Evolutionary conservation across 2,329 filamentous ascomycete species (phyloP), one percentile per base, ranked within the genome.

Genomic region (Periconia sp.): DNA sequence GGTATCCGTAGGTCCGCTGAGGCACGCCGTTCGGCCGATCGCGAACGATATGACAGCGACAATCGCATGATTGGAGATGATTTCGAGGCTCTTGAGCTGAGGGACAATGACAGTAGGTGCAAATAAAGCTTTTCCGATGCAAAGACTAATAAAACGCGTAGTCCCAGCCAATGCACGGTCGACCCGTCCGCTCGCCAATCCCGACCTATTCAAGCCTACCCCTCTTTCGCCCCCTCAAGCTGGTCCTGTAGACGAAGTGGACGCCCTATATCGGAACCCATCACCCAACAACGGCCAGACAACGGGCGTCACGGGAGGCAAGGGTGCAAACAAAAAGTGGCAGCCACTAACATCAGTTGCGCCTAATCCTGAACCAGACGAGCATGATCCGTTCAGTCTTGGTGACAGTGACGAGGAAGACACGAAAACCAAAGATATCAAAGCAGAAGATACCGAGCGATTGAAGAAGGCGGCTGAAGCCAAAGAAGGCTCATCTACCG

Each of bases 361-460:
- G 59, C 91, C 92, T 1, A 88, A 85, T 58, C 92, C 93, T 14
- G 89, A 96, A 57, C 82, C 84, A 17, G 92, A 77, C 19, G 79
- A 97, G 63, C 93, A 96, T 65, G 94, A 99, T 69, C 94, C 94
- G 0, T 99, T 99, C 77, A 97, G 92, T 67, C 82, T 99, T 14
- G 94, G 94, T 6, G 93, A 97, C 64, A 96, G 91, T 67, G 93
- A 97, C 62, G 94, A 99, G 74, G 89, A 89, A 63, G 90, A 92
- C 49, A 37, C 79, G 15, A 94, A 92, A 76, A 81, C 83, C 45
- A 87, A 86, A 70, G 85, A 86, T 53, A 66, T 78, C 45, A 78
- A 79, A 51, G 73, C 81, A 49, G 81, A 86, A 54, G 81, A 80
- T 54, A 80, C 71, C 1, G 77, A 79, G 62, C 64, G 79, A 49